Conservation (phyloP, 2,329 filamentous ascomycete species). For the Bipolaris bicolor region DNA sequence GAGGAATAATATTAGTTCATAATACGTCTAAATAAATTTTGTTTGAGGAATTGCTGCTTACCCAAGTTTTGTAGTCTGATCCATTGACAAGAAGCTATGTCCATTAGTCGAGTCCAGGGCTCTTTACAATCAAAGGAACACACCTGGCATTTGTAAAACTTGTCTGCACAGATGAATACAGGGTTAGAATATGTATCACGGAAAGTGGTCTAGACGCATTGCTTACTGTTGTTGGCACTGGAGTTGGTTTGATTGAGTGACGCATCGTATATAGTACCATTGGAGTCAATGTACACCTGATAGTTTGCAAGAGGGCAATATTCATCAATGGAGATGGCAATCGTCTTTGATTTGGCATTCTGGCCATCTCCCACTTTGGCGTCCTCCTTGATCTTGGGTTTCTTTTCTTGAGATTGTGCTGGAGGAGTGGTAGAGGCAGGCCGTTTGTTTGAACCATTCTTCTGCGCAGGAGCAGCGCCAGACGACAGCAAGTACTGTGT, state of each 20-base stretch:
- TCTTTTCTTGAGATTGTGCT: conserved; percentile 26
- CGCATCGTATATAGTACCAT: conserved; percentile 76
- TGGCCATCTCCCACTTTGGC: conserved; percentile 54
- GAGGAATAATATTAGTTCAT: not conserved
- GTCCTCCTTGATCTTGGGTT: conserved; percentile 34
- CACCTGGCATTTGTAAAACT: conserved; percentile 79
- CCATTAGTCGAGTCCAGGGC: not conserved
- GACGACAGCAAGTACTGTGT: conserved; percentile 46
- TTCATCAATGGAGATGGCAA: conserved; percentile 57
- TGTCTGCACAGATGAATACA: conserved; percentile 55
- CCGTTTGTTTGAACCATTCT: conserved; percentile 41
- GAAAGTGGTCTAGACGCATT: not conserved
- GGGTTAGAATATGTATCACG: not conserved
- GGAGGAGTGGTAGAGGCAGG: conserved; percentile 30
- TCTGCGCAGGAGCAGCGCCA: conserved; percentile 17
- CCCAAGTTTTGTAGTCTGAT: conserved; percentile 55
- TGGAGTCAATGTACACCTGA: conserved; percentile 69
- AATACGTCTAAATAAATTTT: not conserved
- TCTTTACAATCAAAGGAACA: not conserved
- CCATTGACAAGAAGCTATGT: conserved; percentile 12
- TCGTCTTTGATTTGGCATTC: conserved; percentile 50
- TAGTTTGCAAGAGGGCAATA: conserved; percentile 43
- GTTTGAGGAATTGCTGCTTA: not conserved
- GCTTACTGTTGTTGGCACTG: conserved; percentile 66
- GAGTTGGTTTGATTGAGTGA: conserved; percentile 80